Conservation (phyloP, 2,329 filamentous ascomycete species). For the Cordyceps javanica region DNA sequence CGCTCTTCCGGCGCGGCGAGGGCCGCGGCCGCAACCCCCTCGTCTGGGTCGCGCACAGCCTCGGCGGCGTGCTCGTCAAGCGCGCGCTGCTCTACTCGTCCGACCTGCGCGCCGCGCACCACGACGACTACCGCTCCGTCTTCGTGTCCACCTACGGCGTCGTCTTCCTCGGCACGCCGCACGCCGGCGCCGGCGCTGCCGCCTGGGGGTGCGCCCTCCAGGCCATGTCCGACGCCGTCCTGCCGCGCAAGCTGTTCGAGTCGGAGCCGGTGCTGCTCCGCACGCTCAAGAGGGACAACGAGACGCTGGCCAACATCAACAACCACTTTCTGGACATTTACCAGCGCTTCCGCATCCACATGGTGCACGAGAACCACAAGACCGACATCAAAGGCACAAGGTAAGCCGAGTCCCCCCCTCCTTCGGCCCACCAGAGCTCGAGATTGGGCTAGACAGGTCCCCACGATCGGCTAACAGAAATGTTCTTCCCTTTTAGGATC, state of each 20-base stretch:
- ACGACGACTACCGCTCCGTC: slow-evolving; percentile 60
- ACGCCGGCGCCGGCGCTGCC: slow-evolving; percentile 62
- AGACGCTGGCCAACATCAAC: slow-evolving; percentile 69
- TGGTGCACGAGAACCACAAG: slow-evolving; percentile 69
- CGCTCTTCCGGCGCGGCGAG: slow-evolving; percentile 55
- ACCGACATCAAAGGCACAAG: slow-evolving; percentile 61
- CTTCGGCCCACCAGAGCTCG: no score
- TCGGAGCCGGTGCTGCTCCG: slow-evolving; percentile 61
- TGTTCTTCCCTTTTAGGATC: slow-evolving; percentile 24
- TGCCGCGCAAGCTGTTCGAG: slow-evolving; percentile 62
- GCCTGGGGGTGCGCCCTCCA: slow-evolving; percentile 63
- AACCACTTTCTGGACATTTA: slow-evolving; percentile 66
- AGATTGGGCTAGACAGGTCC: no score
- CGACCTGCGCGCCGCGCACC: slow-evolving; percentile 51
- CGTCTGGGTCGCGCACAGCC: slow-evolving; percentile 69
- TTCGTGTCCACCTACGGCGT: slow-evolving; percentile 71
- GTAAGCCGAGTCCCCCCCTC: slow-evolving; percentile 20
- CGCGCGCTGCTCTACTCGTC: slow-evolving; percentile 61
- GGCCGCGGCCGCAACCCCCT: slow-evolving; percentile 57
- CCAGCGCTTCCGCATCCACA: slow-evolving; percentile 64
- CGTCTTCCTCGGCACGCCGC: slow-evolving; percentile 71
- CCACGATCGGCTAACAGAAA: background rate
- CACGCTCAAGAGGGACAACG: slow-evolving; percentile 67
- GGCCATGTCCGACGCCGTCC: slow-evolving; percentile 57
- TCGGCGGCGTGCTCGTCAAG: slow-evolving; percentile 69